A percentile compares a stretch with the other conserved stretches of the same genome.
Evolutionary conservation across 768 basidiomycete species (phyloP).

Genomic region (Exidia glandulosa): DNA sequence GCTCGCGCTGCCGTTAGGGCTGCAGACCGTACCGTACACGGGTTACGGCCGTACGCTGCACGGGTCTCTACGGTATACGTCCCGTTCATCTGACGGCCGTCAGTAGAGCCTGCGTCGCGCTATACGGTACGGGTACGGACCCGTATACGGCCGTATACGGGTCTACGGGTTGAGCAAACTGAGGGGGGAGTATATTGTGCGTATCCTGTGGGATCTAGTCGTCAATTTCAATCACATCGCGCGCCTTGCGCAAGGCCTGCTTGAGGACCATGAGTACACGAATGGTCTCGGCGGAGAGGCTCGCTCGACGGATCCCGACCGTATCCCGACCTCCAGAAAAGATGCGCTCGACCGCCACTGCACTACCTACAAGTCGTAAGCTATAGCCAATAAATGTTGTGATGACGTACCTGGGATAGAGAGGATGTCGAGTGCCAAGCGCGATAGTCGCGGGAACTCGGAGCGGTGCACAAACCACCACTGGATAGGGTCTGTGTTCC

Average conservation of each 20-base stretch:
- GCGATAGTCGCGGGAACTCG: slow-evolving; percentile 17
- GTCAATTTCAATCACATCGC: neutral
- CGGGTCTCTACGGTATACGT: neutral
- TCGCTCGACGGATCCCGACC: slow-evolving; percentile 21
- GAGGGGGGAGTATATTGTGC: neutral
- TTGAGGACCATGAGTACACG: slow-evolving; percentile 21
- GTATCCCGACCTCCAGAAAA: slow-evolving; percentile 25
- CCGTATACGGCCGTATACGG: neutral
- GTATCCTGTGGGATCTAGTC: neutral
- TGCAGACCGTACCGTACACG: slow-evolving; percentile 2
- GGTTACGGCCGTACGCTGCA: neutral
- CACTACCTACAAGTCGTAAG: slow-evolving; percentile 13
- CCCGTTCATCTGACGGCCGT: slow-evolving; percentile 1
- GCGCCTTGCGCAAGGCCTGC: neutral
- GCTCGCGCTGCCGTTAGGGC: too few species aligned
- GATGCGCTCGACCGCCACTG: slow-evolving; percentile 22
- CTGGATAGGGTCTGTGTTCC: slow-evolving; percentile 15
- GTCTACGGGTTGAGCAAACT: neutral
- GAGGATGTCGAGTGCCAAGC: slow-evolving; percentile 18
- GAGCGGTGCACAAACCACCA: slow-evolving; percentile 18
- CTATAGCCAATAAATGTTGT: too few species aligned
- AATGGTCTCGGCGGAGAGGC: slow-evolving; percentile 20
- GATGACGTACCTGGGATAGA: slow-evolving; percentile 19
- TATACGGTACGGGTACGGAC: neutral
- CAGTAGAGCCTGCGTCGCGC: neutral